Base-by-base conservation (phyloP, 2,329 filamentous ascomycete species). In the Macroventuria anomochaeta region DNA sequence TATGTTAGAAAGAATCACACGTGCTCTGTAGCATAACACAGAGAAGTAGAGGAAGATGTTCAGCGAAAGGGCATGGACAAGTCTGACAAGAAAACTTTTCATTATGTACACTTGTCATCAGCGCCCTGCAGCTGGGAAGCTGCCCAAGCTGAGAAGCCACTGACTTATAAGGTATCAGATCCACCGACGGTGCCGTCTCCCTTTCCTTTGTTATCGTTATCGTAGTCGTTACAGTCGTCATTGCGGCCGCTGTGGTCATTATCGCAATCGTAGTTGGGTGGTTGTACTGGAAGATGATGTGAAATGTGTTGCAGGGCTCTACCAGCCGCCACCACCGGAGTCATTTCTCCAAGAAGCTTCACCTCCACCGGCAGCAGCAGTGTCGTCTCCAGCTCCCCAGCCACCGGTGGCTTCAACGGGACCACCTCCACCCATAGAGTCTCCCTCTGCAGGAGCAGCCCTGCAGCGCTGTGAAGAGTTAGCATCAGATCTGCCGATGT, bases 401-500 rank as follows among this genome's bases (percentile, higher is more conserved):
- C 20, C 6, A 47, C 62, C 62, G 21, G 42, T 53, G 34, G 51
- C 58, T 10, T 53, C 58, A 18, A 55, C 58, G 13, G 57, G 39
- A 32, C 53, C 61, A 11, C 63, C 63, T 26, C 47, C 58, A 26
- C 53, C 57, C 29, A 47, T 42, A 2, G 46, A 63, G 20, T 48
- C 61, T 12, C 50, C 62, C n/a, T 68, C 66, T 11, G 59, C 57
- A 13, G 65, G 58, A 12, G 66, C 52, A 8, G 40, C 55, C 59
- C 69, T 71, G 66, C 74, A 76, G 49, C 69, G 70, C 70, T 70
- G 48, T 37, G 17, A 12, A 36, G 28, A 3, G 53, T 70, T 44
- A 67, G 61, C 28, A 12, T 26, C 5, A 3, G 5, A 8, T 8
- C 11, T 17, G 2, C 8, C 13, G 2, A 23, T 32, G 3, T 11